These are phyloP conservation scores for Amylocarpus encephaloides DNA, from an alignment of 2,329 filamentous ascomycete species.

Conservation along the genomic window DNA sequence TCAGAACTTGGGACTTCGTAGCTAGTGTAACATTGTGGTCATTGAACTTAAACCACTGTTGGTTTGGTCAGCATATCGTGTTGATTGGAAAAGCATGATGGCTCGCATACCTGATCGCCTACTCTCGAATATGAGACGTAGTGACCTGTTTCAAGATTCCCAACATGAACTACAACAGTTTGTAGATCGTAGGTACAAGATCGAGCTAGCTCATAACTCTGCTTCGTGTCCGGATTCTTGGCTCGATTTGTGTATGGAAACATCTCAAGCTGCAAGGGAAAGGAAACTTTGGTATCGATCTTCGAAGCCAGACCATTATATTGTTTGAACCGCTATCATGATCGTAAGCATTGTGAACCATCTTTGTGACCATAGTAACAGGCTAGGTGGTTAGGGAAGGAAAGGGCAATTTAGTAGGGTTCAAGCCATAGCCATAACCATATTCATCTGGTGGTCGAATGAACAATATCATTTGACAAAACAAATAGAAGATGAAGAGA, in stretches of 20 bases:
- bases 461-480: no score
- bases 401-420: neutral
- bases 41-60: slow-evolving; percentile 87
- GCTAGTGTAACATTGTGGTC: slow-evolving; percentile 88
- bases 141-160: slow-evolving; percentile 83
- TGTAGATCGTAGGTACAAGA: slow-evolving; percentile 80
- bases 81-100: no score
- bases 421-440: neutral
- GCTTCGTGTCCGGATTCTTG: slow-evolving; percentile 42
- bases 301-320: slow-evolving; percentile 71
- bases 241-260: slow-evolving; percentile 76
- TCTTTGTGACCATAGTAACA: neutral
- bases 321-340: slow-evolving; percentile 63
- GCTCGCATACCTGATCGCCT: slow-evolving; percentile 44
- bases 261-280: slow-evolving; percentile 84
- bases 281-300: slow-evolving; percentile 79
- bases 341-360: slow-evolving; percentile 6
- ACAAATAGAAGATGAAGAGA: neutral
- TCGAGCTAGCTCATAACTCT: slow-evolving; percentile 50
- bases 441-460: no score
- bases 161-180: slow-evolving; percentile 87
- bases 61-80: no score
- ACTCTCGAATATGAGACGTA: slow-evolving; percentile 86
- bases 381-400: neutral
- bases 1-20: slow-evolving; percentile 75